These are phyloP conservation scores for Xylaria sp. DNA, from an alignment of 2,329 filamentous ascomycete genomes.

Conservation along the genomic window DNA sequence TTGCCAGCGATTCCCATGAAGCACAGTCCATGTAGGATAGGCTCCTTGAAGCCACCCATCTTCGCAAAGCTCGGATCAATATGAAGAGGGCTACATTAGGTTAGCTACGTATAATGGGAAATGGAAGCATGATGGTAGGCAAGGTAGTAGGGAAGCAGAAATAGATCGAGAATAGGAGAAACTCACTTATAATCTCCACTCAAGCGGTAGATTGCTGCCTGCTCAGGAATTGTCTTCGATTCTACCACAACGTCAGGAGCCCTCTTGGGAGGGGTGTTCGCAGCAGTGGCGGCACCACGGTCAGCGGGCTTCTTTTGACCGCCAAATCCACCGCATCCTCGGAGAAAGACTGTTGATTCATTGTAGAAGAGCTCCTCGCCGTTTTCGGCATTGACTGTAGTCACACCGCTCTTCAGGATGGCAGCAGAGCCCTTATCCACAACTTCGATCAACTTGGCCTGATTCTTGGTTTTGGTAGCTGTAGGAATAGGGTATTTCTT, in stretches of 20 bases:
- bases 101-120: conserved; percentile 20
- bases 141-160: not conserved
- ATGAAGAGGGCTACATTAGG: conserved; percentile 75
- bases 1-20: conserved; percentile 92
- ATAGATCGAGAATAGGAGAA: conserved; percentile 1
- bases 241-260: conserved; percentile 84
- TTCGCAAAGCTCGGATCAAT: conserved; percentile 95
- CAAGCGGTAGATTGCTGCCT: conserved; percentile 92
- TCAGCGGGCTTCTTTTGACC: conserved; percentile 81
- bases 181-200: conserved; percentile 88
- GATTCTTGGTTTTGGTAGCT: conserved; percentile 77
- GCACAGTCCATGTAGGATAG: conserved; percentile 97
- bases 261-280: conserved; percentile 81
- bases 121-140: not conserved
- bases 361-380: conserved; percentile 97
- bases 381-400: conserved; percentile 84
- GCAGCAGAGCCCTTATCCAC: conserved; percentile 95
- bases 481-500: conserved; percentile 93
- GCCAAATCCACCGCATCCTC: conserved; percentile 90
- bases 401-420: conserved; percentile 81
- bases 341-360: conserved; percentile 91
- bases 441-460: conserved; percentile 87
- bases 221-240: conserved; percentile 86
- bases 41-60: conserved; percentile 92
- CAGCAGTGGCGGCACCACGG: conserved; percentile 81